Percentiles rank a stretch among this genome's conserved stretches.
Conservation (phyloP, 345 rosid genomes). For the Anacardium occidentale region DNA sequence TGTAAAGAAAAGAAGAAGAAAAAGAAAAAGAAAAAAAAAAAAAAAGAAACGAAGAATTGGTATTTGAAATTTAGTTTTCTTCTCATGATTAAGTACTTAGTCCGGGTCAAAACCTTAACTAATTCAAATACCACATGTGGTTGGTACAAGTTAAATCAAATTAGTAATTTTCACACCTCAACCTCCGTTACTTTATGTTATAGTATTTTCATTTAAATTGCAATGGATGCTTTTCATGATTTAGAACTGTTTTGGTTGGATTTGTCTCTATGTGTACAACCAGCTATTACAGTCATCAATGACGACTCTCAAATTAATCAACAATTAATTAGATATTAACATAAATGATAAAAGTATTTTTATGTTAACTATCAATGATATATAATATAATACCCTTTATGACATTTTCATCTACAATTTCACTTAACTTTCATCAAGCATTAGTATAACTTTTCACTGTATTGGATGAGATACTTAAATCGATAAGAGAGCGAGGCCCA, state of each 20-base stretch:
- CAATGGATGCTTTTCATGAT: neutral
- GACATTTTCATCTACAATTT: neutral
- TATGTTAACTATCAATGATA: slow-evolving; percentile 11
- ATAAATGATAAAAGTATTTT: neutral
- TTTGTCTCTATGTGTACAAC: slow-evolving; percentile 9
- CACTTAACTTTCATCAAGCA: too few relatives aligned
- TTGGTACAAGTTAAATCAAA: neutral
- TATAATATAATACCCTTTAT: too few relatives aligned
- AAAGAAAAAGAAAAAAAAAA: neutral
- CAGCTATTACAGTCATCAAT: neutral
- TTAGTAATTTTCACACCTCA: slow-evolving; percentile 7
- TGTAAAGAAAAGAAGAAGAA: neutral
- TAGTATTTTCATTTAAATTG: neutral
- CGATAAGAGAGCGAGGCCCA: too few relatives aligned
- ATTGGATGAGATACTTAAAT: too few relatives aligned
- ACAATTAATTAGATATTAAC: neutral
- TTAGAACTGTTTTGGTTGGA: slow-evolving; percentile 1
- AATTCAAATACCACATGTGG: neutral
- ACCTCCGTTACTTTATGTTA: slow-evolving; percentile 11
- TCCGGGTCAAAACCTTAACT: slow-evolving; percentile 2
- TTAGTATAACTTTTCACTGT: too few relatives aligned
- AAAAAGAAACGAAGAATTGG: too few relatives aligned
- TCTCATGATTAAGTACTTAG: neutral
- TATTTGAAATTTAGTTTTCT: neutral
- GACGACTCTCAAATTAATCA: slow-evolving; percentile 21